A percentile compares a stretch with the other conserved stretches of the same genome.
These are phyloP conservation scores for Pseudofabraea citricarpa DNA, from an alignment of 2,329 filamentous ascomycete species.

Conservation along the genomic window DNA sequence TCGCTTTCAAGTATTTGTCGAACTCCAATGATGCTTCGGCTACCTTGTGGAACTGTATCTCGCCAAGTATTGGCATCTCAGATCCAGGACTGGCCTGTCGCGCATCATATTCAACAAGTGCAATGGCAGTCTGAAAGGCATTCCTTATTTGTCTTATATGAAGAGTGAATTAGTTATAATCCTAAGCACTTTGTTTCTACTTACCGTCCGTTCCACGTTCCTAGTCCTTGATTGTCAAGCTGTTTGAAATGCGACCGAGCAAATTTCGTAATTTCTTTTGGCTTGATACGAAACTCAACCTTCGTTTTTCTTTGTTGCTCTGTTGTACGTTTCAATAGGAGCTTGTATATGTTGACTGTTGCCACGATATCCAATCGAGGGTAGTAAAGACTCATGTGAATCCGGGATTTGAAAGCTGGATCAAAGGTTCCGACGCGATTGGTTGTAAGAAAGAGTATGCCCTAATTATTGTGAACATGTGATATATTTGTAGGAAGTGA, in stretches of 20 bases:
- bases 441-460: conserved; percentile 30
- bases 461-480: not conserved
- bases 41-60: conserved; percentile 4
- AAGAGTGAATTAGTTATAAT: not conserved
- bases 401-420: conserved; percentile 21
- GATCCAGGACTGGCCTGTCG: not conserved
- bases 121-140: conserved; percentile 7
- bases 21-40: conserved; percentile 5
- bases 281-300: not conserved
- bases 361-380: conserved; percentile 4
- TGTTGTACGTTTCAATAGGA: conserved; percentile 1
- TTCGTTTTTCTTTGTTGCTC: not conserved
- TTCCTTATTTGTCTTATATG: conserved; percentile 5
- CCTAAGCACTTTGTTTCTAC: not conserved
- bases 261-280: conserved; percentile 2
- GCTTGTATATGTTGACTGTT: conserved; percentile 10
- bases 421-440: conserved; percentile 24
- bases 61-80: not conserved
- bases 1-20: conserved; percentile 3
- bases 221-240: not conserved
- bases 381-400: conserved; percentile 18
- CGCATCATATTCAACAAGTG: conserved; percentile 1
- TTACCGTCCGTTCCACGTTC: conserved; percentile 4
- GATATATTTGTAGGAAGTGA: not conserved
- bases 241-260: not conserved